Base-by-base conservation (phyloP, 495 filamentous ascomycete species). In the Umbilicaria muhlenbergii region DNA sequence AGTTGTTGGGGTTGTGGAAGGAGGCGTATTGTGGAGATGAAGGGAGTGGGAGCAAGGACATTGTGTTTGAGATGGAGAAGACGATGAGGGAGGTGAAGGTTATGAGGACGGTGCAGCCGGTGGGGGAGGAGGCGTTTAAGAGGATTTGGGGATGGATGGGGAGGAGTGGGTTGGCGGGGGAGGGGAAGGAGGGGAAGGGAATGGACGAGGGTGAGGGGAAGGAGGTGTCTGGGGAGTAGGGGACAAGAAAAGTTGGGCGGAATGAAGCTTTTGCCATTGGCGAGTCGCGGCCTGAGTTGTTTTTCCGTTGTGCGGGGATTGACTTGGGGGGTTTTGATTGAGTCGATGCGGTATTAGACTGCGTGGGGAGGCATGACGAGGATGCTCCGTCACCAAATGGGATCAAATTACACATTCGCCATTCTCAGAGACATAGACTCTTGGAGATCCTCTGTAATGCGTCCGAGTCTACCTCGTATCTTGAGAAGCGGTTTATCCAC, bases 1-100 rank as follows among this genome's bases (percentile, higher is more conserved):
- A 64, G 18, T 47, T 75, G 21, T 39, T 73, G 13, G 64, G 64
- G 5, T 36, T 69, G 6, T 77, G 71, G 74, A 64, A 57, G 44
- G 49, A 59, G 14, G 52, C 54, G 3, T 67, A 65, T 43, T 42
- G 41, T 17, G 36, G 34, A 12, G 44, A 52, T 4, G 24, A 24
- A 28, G 28, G 34, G 4, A 36, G 3, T 16, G 12, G 33, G 24
- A 1, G 24, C 11, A 40, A 12, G 32, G 51, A 46, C 18, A 31
- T 31, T 5, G 17, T 15, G 7, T 32, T 15, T 34, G 14, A 15
- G 36, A 41, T 15, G 15, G 33, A 28, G 45, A 39, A 53, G 37
- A 64, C 61, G 11, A 55, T 49, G 50, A 44, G 44, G 31, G 44
- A 54, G 7, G 52, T 62, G 10, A 45, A 43, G 2, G 47, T 46